Base-by-base conservation (phyloP, 1,284 basidiomycete genomes). In the Tilletia setariae region DNA sequence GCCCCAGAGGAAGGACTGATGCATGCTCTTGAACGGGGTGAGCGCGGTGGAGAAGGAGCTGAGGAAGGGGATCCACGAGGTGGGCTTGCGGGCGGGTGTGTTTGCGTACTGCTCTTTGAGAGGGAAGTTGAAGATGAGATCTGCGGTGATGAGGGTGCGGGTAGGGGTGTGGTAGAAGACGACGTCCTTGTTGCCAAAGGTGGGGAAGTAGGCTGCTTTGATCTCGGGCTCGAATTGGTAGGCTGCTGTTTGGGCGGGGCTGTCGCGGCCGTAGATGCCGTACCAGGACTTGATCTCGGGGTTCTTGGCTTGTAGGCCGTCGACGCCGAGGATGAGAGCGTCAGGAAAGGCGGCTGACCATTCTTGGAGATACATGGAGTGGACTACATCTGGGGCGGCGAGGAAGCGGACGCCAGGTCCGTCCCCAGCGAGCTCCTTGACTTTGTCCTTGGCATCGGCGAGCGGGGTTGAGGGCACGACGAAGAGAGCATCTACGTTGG, bases 71-170 rank as follows among this genome's bases (percentile, higher is more conserved):
- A 79, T 72, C 74, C 70, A 74, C 11, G 74, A 74, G 0, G 74
- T 69, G 4, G 75, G 66, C 49, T 61, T 70, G 32, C 71, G 69
- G 2, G 69, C 40, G 1, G 71, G 69, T 1, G 73, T 72, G 65
- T 73, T 72, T 64, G 71, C 68, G 65, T 77, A 78, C 63, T 70
- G 63, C 28, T 46, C 46, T 19, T 28, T 28, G 44, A 65, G 21
- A 35, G 64, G 94, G 6, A 97, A 85, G 84, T 98, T 97, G 85
- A 95, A 90, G 3, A 98, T 82, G 56, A 97, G 85, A 82, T 98
- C 95, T 0, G 91, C 95, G 80, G 91, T 86, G 68, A 98, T 87
- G 66, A 98, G 84, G 0, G 90, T 89, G 80, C 89, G 91, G 16
- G 89, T 90, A 0, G 88, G 86, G 16, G 86, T 84, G 80, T 98